These are phyloP conservation scores for Aspergillus biplanus DNA, from an alignment of 495 filamentous ascomycete genomes.

Conservation along the genomic window DNA sequence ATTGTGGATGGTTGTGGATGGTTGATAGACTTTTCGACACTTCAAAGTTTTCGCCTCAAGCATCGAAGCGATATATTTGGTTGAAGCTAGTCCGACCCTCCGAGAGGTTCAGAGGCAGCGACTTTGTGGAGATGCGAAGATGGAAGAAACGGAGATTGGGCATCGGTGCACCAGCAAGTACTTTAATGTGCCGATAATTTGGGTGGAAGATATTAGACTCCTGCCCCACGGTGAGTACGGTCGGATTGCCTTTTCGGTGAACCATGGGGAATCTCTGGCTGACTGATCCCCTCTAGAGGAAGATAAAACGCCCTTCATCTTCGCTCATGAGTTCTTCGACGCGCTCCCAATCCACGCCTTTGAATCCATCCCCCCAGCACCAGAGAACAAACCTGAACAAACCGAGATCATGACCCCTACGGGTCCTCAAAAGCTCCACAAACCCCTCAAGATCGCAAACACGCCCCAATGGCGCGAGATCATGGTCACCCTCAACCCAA, in stretches of 20 bases:
- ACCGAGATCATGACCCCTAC: constrained; percentile 52
- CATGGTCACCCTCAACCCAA: constrained; percentile 70
- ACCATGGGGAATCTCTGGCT: neutral
- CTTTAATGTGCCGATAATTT: constrained; percentile 70
- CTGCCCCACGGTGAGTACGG: constrained; percentile 66
- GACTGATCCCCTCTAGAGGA: constrained; percentile 28
- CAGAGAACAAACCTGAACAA: constrained; percentile 36
- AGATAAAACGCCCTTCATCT: constrained; percentile 82
- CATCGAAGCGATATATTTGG: constrained; percentile 84
- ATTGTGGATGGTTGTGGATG: neutral
- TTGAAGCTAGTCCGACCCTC: constrained; percentile 82
- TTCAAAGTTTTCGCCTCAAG: constrained; percentile 78
- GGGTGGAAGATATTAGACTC: constrained; percentile 86
- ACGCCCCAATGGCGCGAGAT: constrained; percentile 83
- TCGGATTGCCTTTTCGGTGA: neutral
- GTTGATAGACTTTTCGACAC: constrained; percentile 71
- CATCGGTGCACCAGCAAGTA: constrained; percentile 78
- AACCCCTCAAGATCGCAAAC: constrained; percentile 49
- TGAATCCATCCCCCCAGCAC: constrained; percentile 62
- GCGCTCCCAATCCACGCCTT: constrained; percentile 98
- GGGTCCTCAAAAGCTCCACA: constrained; percentile 47
- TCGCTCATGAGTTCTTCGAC: constrained; percentile 98
- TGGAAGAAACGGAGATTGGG: constrained; percentile 75
- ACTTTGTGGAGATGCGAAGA: constrained; percentile 76
- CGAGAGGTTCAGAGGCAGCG: constrained; percentile 75